A percentile compares a stretch with the other conserved stretches of the same genome.
phyloP scores from a whole-genome alignment of 306 rosid genomes.

The Lupinus albus region DNA sequence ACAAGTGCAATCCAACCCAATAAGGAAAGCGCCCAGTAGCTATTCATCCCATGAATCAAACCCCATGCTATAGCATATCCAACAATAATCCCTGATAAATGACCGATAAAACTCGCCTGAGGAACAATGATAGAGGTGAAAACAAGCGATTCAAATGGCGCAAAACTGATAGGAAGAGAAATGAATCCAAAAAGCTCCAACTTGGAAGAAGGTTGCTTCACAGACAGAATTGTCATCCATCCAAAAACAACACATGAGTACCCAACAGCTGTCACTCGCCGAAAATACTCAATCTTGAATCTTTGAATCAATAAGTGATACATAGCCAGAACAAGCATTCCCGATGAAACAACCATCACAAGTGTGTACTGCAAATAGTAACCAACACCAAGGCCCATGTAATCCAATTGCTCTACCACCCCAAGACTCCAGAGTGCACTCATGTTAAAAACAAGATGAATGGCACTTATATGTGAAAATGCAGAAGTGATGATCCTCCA shows the following conservation, averaged over 20 bases:
- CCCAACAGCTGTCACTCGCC: constrained; percentile 89
- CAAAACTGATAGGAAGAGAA: constrained; percentile 95
- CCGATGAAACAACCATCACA: constrained; percentile 78
- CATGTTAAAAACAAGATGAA: constrained; percentile 96
- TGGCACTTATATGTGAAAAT: constrained; percentile 83
- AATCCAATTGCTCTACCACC: constrained; percentile 70
- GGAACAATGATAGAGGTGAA: constrained; percentile 96
- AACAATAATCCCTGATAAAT: constrained; percentile 87
- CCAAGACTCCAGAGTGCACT: constrained; percentile 99
- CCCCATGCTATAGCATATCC: constrained; percentile 99
- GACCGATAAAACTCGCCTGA: constrained; percentile 95
- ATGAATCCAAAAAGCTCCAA: constrained; percentile 88
- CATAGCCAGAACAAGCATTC: constrained; percentile 71
- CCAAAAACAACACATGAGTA: constrained; percentile 98
- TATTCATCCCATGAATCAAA: constrained; percentile 89
- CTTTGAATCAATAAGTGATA: constrained; percentile 82
- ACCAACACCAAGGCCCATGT: constrained; percentile 76
- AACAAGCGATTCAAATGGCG: constrained; percentile 92
- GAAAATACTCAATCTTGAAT: constrained; percentile 85
- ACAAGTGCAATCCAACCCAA: constrained; percentile 79
- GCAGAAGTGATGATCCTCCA: constrained; percentile 96
- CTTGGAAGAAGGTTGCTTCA: constrained; percentile 90
- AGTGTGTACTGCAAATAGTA: constrained; percentile 94
- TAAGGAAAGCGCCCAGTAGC: constrained; percentile 83
- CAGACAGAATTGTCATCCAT: constrained; percentile 97